A percentile compares a stretch with the other conserved stretches of the same genome.
Evolutionary conservation across 2,329 filamentous ascomycete species (phyloP).

Genomic region (Coniochaeta sp.): DNA sequence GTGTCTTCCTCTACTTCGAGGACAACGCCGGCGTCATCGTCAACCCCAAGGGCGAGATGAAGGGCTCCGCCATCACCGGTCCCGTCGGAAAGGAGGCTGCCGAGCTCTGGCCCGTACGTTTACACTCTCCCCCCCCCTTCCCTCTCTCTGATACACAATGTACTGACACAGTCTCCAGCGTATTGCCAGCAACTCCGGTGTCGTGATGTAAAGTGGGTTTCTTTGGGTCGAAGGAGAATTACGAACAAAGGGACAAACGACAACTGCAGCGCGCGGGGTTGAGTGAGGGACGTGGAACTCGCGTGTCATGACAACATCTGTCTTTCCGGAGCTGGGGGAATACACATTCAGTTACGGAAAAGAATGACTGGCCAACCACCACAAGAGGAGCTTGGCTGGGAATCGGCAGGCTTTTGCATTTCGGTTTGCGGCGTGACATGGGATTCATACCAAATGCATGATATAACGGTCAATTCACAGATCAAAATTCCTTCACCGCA

Average conservation of each 20-base stretch:
- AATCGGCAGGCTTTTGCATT: slow-evolving; percentile 24
- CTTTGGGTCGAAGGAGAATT: slow-evolving; percentile 12
- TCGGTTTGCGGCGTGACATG: slow-evolving; percentile 25
- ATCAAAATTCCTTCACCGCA: slow-evolving; percentile 17
- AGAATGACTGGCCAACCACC: too few relatives aligned
- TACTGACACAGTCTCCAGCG: slow-evolving; percentile 50
- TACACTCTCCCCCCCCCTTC: too few relatives aligned
- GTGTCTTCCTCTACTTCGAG: slow-evolving; percentile 99
- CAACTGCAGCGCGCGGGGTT: slow-evolving; percentile 3
- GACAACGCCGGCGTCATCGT: slow-evolving; percentile 99
- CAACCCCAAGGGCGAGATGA: slow-evolving; percentile 99
- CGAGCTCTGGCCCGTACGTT: slow-evolving; percentile 94
- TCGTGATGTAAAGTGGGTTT: slow-evolving; percentile 89
- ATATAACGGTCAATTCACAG: slow-evolving; percentile 24
- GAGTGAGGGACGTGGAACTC: slow-evolving; percentile 12
- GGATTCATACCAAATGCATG: slow-evolving; percentile 27
- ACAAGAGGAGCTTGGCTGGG: slow-evolving; percentile 20
- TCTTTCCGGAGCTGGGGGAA: slow-evolving; percentile 15
- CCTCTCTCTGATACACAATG: neutral
- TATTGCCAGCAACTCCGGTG: slow-evolving; percentile 99
- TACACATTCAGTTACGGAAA: slow-evolving; percentile 9
- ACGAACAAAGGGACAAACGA: slow-evolving; percentile 16
- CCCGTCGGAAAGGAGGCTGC: slow-evolving; percentile 99
- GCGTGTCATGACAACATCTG: slow-evolving; percentile 13
- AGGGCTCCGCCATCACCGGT: slow-evolving; percentile 98